Conservation (phyloP, 192 early-diverging fungal species). For the Backusella tarrabulga region DNA sequence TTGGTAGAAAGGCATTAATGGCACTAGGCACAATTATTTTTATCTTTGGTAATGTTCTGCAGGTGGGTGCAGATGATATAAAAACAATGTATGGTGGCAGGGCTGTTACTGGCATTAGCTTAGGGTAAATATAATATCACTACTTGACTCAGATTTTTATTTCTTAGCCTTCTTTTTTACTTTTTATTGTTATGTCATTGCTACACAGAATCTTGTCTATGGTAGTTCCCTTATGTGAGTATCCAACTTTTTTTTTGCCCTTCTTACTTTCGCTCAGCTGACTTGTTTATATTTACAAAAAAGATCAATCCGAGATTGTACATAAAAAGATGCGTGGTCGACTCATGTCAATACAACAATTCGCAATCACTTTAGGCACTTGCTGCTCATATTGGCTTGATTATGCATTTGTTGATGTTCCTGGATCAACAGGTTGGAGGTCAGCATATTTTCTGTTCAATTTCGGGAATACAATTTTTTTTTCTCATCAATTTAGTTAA, state of each 20-base stretch:
- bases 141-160: constrained; percentile 21
- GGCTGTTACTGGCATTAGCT: constrained; percentile 48
- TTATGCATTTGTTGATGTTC: constrained; percentile 17
- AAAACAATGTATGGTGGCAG: constrained; percentile 50
- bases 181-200: constrained; percentile 4
- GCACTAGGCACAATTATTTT: constrained; percentile 48
- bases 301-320: constrained; percentile 74
- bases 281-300: neutral
- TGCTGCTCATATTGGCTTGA: constrained; percentile 50
- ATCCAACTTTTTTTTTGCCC: neutral
- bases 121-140: constrained; percentile 54
- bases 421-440: constrained; percentile 26
- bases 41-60: constrained; percentile 51
- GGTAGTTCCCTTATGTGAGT: constrained; percentile 52
- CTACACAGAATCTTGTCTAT: constrained; percentile 46
- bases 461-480: neutral
- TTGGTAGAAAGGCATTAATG: constrained; percentile 50
- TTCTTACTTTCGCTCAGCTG: neutral
- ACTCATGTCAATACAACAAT: constrained; percentile 82
- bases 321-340: constrained; percentile 80
- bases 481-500: neutral
- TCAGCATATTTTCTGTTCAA: neutral
- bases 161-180: constrained; percentile 1
- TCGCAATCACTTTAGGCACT: constrained; percentile 86
- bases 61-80: constrained; percentile 47